phyloP scores from a whole-genome alignment of 306 rosid genomes.

The Rubus idaeus region DNA sequence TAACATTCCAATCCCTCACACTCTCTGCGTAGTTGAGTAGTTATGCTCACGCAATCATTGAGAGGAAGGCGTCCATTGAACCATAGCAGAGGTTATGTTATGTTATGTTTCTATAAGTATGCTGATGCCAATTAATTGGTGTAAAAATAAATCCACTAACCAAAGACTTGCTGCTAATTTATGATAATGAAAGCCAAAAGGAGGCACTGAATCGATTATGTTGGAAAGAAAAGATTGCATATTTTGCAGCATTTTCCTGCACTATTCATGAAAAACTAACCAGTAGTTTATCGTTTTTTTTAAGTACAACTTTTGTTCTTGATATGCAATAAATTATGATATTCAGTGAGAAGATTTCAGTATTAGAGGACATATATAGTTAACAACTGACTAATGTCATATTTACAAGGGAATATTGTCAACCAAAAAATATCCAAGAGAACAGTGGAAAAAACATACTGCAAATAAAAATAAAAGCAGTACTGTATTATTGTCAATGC shows the following conservation, averaged over 20 bases:
- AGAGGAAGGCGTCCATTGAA: not conserved
- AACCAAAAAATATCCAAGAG: not conserved
- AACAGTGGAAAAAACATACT: not conserved
- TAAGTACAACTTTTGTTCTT: not conserved
- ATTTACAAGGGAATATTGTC: not conserved
- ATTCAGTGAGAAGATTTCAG: not conserved
- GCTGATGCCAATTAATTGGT: not conserved
- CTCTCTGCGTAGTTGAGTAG: not conserved
- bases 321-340: not conserved
- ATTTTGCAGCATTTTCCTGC: not conserved
- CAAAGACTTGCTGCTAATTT: not conserved
- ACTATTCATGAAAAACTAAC: not conserved
- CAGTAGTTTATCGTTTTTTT: not conserved
- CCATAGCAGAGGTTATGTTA: not conserved
- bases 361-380: not conserved
- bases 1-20: not conserved
- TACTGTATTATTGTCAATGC: not conserved
- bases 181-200: not conserved
- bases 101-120: not conserved
- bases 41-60: not conserved
- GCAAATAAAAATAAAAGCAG: not conserved
- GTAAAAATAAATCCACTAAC: not conserved
- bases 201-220: not conserved
- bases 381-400: not conserved
- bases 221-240: not conserved